Evolutionary conservation across 1,284 basidiomycete species (phyloP), one percentile per base, ranked within the genome.

Genomic region (Pseudozyma sp.): DNA sequence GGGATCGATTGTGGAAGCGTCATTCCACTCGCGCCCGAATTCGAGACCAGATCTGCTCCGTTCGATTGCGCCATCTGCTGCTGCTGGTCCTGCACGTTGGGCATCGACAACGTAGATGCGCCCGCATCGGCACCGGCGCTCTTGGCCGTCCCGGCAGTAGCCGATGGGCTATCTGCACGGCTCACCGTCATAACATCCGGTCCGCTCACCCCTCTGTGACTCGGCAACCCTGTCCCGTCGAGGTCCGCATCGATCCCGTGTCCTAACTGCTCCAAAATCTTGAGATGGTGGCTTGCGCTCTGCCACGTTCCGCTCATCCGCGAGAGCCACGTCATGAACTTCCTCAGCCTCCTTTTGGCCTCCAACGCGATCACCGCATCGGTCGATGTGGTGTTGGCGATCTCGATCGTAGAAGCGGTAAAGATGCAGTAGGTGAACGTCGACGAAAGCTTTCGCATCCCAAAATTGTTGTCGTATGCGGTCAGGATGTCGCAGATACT

Each of bases 391-490:
- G 76, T 79, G 42, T 81, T 79, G 44, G 72, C 78, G 37, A 81
- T 62, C 53, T 73, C 71, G 59, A 81, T 77, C 16, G 79, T 79
- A 3, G 68, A 68, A 7, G 77, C 72, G 1, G 70, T 81, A 33
- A 79, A 81, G 43, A 81, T 66, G 60, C 68, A 75, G 60, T 75
- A 81, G 14, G 74, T 69, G 35, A 78, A 54, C 4, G 75, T 72
- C 40, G 68, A 69, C 2, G 71, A 73, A 1, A 78, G 57, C 39
- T 77, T 75, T 37, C 68, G 60, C 54, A 79, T 63, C 13, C 70
- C 73, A 37, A 73, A 76, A n/a, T 72, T 68, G 33, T 68, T 49
- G 40, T 77, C 68, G 44, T 77, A 78, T 10, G 69, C 54, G 9
- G 64, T 59, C 48, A 79, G 55, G 44, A 79, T 71, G 39, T 64